Evolutionary conservation across 768 basidiomycete species (phyloP).

Genomic region (Auriscalpium vulgare): DNA sequence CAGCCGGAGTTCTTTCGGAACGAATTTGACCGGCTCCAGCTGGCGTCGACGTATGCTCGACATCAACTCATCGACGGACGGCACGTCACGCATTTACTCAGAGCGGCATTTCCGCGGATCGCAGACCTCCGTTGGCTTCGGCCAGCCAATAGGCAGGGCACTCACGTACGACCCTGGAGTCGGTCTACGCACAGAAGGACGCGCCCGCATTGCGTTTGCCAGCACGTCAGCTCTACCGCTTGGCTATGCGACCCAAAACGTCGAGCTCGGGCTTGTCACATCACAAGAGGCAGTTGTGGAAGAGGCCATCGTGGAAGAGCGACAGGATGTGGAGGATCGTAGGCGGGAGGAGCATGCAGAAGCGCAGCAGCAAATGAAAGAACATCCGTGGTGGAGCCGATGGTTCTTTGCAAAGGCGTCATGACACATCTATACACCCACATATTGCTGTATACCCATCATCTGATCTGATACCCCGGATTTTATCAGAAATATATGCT

Average conservation of each 20-base stretch:
- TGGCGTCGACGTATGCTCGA: neutral
- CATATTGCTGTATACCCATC: neutral
- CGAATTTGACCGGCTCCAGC: neutral
- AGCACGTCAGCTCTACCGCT: neutral
- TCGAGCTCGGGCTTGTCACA: constrained; percentile 14
- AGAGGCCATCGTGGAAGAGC: constrained; percentile 67
- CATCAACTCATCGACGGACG: neutral
- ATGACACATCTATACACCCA: neutral
- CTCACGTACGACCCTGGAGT: constrained; percentile 26
- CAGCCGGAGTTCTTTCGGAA: neutral
- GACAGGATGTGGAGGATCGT: constrained; percentile 43
- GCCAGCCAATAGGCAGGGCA: neutral
- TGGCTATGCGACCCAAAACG: neutral
- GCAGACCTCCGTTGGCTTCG: neutral
- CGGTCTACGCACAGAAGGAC: constrained; percentile 34
- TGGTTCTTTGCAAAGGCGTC: constrained; percentile 51
- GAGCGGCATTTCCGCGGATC: neutral
- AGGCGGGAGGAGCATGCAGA: constrained; percentile 49
- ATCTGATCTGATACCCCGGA: neutral
- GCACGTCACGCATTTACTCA: no score
- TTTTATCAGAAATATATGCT: neutral
- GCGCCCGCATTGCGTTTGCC: constrained; percentile 35
- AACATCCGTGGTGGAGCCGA: constrained; percentile 51
- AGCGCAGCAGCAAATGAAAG: constrained; percentile 32
- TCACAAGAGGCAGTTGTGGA: constrained; percentile 56